phyloP scores from a whole-genome alignment of 208 protist genomes.

The Herpetomonas tarakana region DNA sequence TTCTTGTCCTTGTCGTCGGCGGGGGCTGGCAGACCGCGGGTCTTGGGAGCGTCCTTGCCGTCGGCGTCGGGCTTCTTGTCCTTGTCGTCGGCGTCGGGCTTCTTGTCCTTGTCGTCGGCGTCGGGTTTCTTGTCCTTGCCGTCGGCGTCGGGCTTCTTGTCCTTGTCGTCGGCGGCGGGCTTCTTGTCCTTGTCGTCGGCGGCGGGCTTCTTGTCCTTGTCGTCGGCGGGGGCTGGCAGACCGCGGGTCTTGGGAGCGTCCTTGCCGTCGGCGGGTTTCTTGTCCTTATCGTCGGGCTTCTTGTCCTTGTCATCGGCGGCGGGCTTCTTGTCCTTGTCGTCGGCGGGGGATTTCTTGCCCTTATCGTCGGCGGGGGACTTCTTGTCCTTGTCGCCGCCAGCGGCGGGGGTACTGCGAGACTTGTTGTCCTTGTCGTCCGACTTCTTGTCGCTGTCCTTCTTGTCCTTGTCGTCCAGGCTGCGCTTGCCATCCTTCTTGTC shows the following conservation, averaged over 20 bases:
- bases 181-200: slow-evolving; percentile 14
- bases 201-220: slow-evolving; percentile 21
- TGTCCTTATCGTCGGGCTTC: slow-evolving; percentile 10
- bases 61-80: slow-evolving; percentile 15
- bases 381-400: slow-evolving; percentile 9
- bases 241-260: slow-evolving; percentile 6
- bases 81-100: slow-evolving; percentile 14
- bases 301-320: slow-evolving; percentile 15
- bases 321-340: slow-evolving; percentile 19
- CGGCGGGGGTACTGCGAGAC: background rate
- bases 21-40: background rate
- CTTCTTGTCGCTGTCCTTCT: slow-evolving; percentile 11
- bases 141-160: slow-evolving; percentile 13
- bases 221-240: background rate
- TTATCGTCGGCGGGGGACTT: slow-evolving; percentile 18
- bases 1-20: slow-evolving; percentile 10
- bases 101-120: slow-evolving; percentile 7
- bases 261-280: slow-evolving; percentile 3
- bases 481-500: slow-evolving; percentile 11
- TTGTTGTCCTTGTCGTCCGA: slow-evolving; percentile 11
- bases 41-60: slow-evolving; percentile 13
- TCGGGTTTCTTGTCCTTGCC: slow-evolving; percentile 9
- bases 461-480: background rate
- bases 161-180: background rate
- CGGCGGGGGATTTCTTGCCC: slow-evolving; percentile 7